These are phyloP conservation scores for Saccharomycopsis oosterbeekiorum DNA, from an alignment of 805 yeast genomes.

Conservation along the genomic window DNA sequence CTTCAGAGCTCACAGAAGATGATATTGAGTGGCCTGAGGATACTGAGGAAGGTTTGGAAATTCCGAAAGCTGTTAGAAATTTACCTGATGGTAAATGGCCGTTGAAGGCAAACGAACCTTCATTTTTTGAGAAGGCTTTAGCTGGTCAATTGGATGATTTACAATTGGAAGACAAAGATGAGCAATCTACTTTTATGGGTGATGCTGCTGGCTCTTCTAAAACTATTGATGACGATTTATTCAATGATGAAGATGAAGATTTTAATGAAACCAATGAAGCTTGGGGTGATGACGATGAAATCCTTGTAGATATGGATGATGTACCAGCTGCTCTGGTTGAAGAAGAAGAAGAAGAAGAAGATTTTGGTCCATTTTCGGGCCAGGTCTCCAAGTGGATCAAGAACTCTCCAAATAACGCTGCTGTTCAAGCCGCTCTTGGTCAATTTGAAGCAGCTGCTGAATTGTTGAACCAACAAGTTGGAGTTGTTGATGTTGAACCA, in stretches of 20 bases:
- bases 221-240: slow-evolving; percentile 31
- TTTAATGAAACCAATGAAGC: slow-evolving; percentile 51
- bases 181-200: slow-evolving; percentile 23
- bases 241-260: slow-evolving; percentile 33
- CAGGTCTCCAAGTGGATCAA: slow-evolving; percentile 62
- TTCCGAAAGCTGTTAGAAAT: slow-evolving; percentile 41
- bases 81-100: slow-evolving; percentile 62
- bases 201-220: slow-evolving; percentile 23
- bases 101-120: slow-evolving; percentile 54
- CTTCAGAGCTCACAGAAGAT: slow-evolving; percentile 51
- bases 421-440: slow-evolving; percentile 92
- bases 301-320: slow-evolving; percentile 30
- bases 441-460: slow-evolving; percentile 94
- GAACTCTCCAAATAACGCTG: slow-evolving; percentile 72
- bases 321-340: slow-evolving; percentile 24
- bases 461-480: slow-evolving; percentile 80
- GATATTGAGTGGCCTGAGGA: slow-evolving; percentile 57
- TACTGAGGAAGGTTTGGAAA: slow-evolving; percentile 30
- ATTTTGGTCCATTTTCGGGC: background rate
- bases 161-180: slow-evolving; percentile 34
- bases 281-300: slow-evolving; percentile 73
- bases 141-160: slow-evolving; percentile 67
- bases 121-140: slow-evolving; percentile 80
- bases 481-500: slow-evolving; percentile 81
- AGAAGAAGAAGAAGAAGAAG: slow-evolving; percentile 37